Evolutionary conservation across 2,329 filamentous ascomycete species (phyloP).

Genomic region (Phialocephala sp.): DNA sequence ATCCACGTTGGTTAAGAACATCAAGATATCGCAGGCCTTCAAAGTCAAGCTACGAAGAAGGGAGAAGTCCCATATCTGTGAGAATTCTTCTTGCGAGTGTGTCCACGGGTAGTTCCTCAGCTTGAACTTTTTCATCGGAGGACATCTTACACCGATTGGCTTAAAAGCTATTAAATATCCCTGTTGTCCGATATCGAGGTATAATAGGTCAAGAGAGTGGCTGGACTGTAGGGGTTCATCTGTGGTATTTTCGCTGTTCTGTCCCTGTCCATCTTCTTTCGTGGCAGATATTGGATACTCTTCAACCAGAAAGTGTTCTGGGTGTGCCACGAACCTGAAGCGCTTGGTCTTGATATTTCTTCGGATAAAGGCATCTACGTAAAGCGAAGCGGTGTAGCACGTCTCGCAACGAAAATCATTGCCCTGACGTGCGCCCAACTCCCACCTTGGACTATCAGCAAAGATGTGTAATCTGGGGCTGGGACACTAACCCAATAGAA

Average conservation of each 20-base stretch:
- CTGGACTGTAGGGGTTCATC: background rate
- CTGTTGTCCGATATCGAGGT: background rate
- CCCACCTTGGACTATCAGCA: background rate
- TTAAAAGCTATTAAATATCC: background rate
- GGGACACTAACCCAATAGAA: too few relatives aligned
- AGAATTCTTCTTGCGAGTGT: background rate
- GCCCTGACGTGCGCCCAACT: background rate
- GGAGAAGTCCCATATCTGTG: background rate
- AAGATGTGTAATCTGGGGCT: too few relatives aligned
- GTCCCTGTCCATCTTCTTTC: background rate
- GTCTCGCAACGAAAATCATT: background rate
- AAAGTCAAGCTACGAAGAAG: background rate
- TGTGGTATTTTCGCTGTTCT: background rate
- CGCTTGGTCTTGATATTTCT: background rate
- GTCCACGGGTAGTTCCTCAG: background rate
- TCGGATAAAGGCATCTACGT: background rate
- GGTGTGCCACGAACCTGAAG: background rate
- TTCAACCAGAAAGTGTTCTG: background rate
- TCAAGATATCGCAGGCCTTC: background rate
- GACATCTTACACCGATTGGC: background rate
- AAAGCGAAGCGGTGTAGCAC: background rate
- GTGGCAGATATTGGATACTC: background rate
- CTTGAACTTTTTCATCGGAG: background rate
- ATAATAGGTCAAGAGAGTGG: background rate
- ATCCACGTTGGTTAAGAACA: background rate